Percentiles rank a stretch among this genome's conserved stretches.
phyloP scores from a whole-genome alignment of 2,329 filamentous ascomycete species.

The Stenocarpella maydis region DNA sequence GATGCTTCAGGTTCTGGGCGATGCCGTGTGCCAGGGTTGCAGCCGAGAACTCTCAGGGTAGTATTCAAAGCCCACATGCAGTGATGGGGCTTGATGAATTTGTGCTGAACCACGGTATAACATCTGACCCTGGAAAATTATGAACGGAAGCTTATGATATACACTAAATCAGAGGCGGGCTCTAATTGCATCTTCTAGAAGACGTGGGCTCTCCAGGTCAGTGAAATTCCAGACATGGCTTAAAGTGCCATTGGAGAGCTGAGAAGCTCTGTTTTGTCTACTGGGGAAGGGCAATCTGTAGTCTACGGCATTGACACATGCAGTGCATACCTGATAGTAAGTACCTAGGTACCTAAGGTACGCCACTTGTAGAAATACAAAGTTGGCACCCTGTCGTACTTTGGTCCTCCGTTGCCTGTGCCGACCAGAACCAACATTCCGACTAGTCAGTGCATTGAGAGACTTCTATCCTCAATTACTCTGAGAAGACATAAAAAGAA shows the following conservation, averaged over 20 bases:
- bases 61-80: slow-evolving; percentile 15
- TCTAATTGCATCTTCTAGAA: not conserved
- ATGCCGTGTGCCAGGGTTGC: not conserved
- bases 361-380: no score
- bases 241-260: no score
- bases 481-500: not conserved
- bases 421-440: not conserved
- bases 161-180: not conserved
- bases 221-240: not conserved
- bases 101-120: not conserved
- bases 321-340: not conserved
- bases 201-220: not conserved
- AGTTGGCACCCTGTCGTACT: no score
- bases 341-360: no score
- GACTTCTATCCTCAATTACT: not conserved
- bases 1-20: slow-evolving; percentile 13
- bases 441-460: not conserved
- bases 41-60: not conserved
- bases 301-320: not conserved
- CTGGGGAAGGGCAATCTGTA: not conserved
- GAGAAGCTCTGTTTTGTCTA: not conserved
- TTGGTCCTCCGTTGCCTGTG: not conserved
- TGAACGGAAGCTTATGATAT: not conserved
- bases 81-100: not conserved
- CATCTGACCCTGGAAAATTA: not conserved